A percentile compares a stretch with the other conserved stretches of the same genome.
These are phyloP conservation scores for Aspergillus brunneoviolaceus DNA, from an alignment of 2,329 filamentous ascomycete species.

Conservation along the genomic window DNA sequence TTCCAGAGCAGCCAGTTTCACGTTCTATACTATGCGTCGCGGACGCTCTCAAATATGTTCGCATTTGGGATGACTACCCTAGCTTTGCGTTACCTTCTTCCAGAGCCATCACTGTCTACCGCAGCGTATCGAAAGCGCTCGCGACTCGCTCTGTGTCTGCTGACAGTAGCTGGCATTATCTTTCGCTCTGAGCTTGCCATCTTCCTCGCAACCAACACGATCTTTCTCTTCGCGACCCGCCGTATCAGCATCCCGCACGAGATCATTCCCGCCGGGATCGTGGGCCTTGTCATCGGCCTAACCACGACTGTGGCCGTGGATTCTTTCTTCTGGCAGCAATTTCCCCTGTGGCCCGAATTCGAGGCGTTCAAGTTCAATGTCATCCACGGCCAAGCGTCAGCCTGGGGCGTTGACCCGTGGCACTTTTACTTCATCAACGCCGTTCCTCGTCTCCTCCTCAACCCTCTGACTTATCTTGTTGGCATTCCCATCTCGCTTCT, in stretches of 20 bases:
- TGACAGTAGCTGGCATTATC: slow-evolving; percentile 77
- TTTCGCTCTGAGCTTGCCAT: slow-evolving; percentile 90
- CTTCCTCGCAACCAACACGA: slow-evolving; percentile 67
- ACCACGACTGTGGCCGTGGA: slow-evolving; percentile 72
- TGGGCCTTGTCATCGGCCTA: slow-evolving; percentile 67
- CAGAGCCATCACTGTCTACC: slow-evolving; percentile 33
- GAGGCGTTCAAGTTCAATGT: slow-evolving; percentile 90
- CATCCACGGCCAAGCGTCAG: slow-evolving; percentile 73
- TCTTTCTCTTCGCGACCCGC: slow-evolving; percentile 61
- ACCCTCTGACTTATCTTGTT: slow-evolving; percentile 64
- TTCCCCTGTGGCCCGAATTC: slow-evolving; percentile 83
- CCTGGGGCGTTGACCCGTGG: slow-evolving; percentile 86
- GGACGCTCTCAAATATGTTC: slow-evolving; percentile 95
- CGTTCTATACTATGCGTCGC: slow-evolving; percentile 84
- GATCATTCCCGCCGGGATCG: slow-evolving; percentile 65
- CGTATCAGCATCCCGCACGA: slow-evolving; percentile 53
- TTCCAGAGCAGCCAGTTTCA: slow-evolving; percentile 88
- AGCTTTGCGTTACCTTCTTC: slow-evolving; percentile 51
- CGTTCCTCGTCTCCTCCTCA: slow-evolving; percentile 78
- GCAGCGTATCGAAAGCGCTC: slow-evolving; percentile 48
- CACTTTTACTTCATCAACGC: slow-evolving; percentile 82
- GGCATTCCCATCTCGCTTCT: slow-evolving; percentile 53
- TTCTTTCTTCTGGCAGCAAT: slow-evolving; percentile 87
- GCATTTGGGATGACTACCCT: slow-evolving; percentile 68
- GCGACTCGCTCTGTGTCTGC: slow-evolving; percentile 66